Evolutionary conservation across 2,329 filamentous ascomycete species (phyloP).

Genomic region (Claviceps sp.): DNA sequence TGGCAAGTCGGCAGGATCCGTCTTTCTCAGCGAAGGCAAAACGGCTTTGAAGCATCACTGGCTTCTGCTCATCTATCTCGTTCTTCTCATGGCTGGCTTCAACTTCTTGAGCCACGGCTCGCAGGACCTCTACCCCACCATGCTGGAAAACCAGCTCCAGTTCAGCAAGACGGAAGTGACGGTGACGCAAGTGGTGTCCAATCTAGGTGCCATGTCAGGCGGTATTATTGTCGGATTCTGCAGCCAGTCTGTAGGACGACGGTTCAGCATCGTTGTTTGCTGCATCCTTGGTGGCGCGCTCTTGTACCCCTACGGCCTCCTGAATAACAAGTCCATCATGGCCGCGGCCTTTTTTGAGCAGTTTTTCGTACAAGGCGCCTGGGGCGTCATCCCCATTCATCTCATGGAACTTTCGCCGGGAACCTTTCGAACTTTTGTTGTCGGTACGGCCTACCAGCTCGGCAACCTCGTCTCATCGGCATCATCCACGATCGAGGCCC

Average conservation of each 20-base stretch:
- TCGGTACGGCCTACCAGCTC: slow-evolving; percentile 63
- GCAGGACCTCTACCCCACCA: slow-evolving; percentile 47
- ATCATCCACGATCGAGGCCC: slow-evolving; percentile 63
- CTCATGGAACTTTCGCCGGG: slow-evolving; percentile 65
- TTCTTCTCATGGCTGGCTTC: slow-evolving; percentile 80
- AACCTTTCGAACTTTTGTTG: slow-evolving; percentile 59
- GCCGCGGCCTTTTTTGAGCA: slow-evolving; percentile 77
- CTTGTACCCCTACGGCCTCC: slow-evolving; percentile 72
- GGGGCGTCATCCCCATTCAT: slow-evolving; percentile 66
- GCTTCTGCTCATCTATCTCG: slow-evolving; percentile 66
- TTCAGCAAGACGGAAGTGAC: slow-evolving; percentile 45
- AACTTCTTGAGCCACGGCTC: slow-evolving; percentile 83
- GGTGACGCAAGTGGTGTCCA: slow-evolving; percentile 58
- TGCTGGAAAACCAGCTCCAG: slow-evolving; percentile 42
- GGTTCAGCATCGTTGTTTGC: slow-evolving; percentile 54
- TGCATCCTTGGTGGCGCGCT: slow-evolving; percentile 57
- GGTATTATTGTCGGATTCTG: slow-evolving; percentile 53
- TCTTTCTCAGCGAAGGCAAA: slow-evolving; percentile 65
- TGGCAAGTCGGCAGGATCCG: slow-evolving; percentile 28
- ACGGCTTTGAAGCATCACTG: slow-evolving; percentile 69
- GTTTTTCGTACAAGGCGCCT: slow-evolving; percentile 65
- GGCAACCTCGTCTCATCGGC: slow-evolving; percentile 61
- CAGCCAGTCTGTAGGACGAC: slow-evolving; percentile 55
- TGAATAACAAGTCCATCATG: slow-evolving; percentile 48
- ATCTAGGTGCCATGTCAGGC: slow-evolving; percentile 56